A percentile compares a stretch with the other conserved stretches of the same genome.
Conservation (phyloP, 169 alveolate genomes). For the Plasmodium berghei region DNA sequence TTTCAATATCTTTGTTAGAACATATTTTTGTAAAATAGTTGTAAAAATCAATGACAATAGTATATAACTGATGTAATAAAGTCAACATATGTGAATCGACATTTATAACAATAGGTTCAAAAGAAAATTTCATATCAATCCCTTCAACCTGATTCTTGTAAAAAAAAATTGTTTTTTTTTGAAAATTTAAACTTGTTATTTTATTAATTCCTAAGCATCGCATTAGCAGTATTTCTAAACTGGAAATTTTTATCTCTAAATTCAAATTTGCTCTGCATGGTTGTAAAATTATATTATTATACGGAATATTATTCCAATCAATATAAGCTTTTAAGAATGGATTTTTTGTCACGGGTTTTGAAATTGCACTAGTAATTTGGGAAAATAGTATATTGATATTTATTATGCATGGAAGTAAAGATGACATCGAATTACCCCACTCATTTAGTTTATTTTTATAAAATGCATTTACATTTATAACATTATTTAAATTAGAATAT, state of each 20-base stretch:
- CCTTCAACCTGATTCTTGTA: constrained; percentile 58
- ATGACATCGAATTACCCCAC: constrained; percentile 23
- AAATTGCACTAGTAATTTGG: constrained; percentile 64
- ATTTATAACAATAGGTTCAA: constrained; percentile 58
- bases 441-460: constrained; percentile 27
- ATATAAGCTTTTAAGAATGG: constrained; percentile 71
- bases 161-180: constrained; percentile 23
- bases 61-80: constrained; percentile 52
- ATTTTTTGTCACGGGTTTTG: constrained; percentile 63
- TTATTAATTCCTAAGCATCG: constrained; percentile 60
- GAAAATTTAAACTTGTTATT: constrained; percentile 59
- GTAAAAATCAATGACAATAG: constrained; percentile 37
- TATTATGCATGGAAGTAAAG: constrained; percentile 54
- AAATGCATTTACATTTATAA: constrained; percentile 34
- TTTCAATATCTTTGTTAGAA: constrained; percentile 32
- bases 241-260: constrained; percentile 47
- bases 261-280: constrained; percentile 57
- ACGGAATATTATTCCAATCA: constrained; percentile 72
- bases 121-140: constrained; percentile 22
- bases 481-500: constrained; percentile 59
- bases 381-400: constrained; percentile 59
- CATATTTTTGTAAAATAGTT: constrained; percentile 27
- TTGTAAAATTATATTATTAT: constrained; percentile 56
- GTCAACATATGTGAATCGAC: constrained; percentile 66
- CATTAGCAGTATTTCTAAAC: constrained; percentile 38